Evolutionary conservation across 176 grass and related monocot species (phyloP), one percentile per base, ranked within the genome.

Genomic region (Avena insularis): DNA sequence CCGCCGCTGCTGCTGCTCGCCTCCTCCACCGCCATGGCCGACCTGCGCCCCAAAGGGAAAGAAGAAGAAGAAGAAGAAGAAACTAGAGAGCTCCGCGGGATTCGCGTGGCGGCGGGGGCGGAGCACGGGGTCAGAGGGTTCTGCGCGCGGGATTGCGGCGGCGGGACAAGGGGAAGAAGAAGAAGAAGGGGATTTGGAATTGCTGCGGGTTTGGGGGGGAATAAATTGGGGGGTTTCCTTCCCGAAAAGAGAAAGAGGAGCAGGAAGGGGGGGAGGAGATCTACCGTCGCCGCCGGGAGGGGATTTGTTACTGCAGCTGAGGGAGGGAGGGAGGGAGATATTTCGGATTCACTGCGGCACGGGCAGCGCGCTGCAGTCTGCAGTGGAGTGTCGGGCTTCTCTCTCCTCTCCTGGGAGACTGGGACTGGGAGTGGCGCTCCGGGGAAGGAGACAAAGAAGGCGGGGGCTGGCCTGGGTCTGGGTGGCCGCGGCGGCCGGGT

Each of bases 1-100:
- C 95, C 84, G 9, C 74, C 78, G 79, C 87, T 76, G 90, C 95
- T 92, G 81, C 91, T 93, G 83, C 81, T 94, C 73, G 84, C 90
- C 84, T 97, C 95, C 69, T 94, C 95, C 88, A 65, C 81, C 62
- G 77, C 82, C 89, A 90, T 91, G 70, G 79, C 59, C 17, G 48
- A 10, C 40, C 20, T 29, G 35, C 38, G 38, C 38, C 38, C 38
- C 38, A 43, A 43, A 43, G 6, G 38, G 5, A 43, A n/a, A n/a
- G n/a, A 43, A 6, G 38, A 6, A 33, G 33, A 33, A 33, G 33
- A 33, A 21, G 16, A 55, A 31, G 6, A 13, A 53, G 2, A 4
- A 85, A 77, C 66, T 89, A 77, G 71, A 2, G 15, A 23, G 53
- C 23, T 38, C 53, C 25, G 77, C 66, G 55, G 79, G 73, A 49